phyloP scores from a whole-genome alignment of 2,329 filamentous ascomycete genomes.

The Corniculantispora saksenae region DNA sequence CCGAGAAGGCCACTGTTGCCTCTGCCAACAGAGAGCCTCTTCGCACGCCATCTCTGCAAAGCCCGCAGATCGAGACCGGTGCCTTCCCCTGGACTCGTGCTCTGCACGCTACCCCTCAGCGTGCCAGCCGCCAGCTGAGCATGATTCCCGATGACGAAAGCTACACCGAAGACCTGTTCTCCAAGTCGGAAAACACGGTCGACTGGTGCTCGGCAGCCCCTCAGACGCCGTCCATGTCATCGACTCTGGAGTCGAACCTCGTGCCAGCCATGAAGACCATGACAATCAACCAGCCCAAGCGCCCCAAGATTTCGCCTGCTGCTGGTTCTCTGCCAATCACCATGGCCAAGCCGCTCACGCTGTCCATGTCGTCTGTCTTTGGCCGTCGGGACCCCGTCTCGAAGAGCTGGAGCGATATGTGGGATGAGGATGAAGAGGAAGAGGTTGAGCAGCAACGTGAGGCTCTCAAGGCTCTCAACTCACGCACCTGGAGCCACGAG shows the following conservation, averaged over 20 bases:
- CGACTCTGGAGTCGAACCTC: slow-evolving; percentile 79
- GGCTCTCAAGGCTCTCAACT: slow-evolving; percentile 65
- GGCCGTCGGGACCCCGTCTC: slow-evolving; percentile 79
- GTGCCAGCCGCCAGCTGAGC: slow-evolving; percentile 78
- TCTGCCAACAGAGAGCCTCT: slow-evolving; percentile 93
- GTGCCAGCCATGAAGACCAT: slow-evolving; percentile 79
- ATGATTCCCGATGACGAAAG: slow-evolving; percentile 79
- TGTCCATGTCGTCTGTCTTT: slow-evolving; percentile 78
- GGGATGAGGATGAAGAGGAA: slow-evolving; percentile 78
- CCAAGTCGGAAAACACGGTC: slow-evolving; percentile 68
- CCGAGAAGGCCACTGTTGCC: slow-evolving; percentile 73
- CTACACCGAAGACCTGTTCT: slow-evolving; percentile 84
- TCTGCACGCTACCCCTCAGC: slow-evolving; percentile 72
- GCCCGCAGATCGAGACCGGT: slow-evolving; percentile 75
- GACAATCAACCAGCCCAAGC: slow-evolving; percentile 49
- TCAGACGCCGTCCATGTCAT: slow-evolving; percentile 79
- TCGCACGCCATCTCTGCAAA: slow-evolving; percentile 92
- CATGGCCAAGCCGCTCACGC: slow-evolving; percentile 72
- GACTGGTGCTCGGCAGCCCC: slow-evolving; percentile 79
- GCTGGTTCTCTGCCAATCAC: slow-evolving; percentile 76
- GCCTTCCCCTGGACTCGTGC: slow-evolving; percentile 96
- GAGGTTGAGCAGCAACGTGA: slow-evolving; percentile 57
- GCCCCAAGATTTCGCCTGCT: slow-evolving; percentile 54
- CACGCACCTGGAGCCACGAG: slow-evolving; percentile 78
- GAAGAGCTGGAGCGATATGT: slow-evolving; percentile 99